Percentiles rank a stretch among this genome's conserved stretches.
Evolutionary conservation across 208 protist genomes (phyloP).

Genomic region (Trypanosoma theileri): DNA sequence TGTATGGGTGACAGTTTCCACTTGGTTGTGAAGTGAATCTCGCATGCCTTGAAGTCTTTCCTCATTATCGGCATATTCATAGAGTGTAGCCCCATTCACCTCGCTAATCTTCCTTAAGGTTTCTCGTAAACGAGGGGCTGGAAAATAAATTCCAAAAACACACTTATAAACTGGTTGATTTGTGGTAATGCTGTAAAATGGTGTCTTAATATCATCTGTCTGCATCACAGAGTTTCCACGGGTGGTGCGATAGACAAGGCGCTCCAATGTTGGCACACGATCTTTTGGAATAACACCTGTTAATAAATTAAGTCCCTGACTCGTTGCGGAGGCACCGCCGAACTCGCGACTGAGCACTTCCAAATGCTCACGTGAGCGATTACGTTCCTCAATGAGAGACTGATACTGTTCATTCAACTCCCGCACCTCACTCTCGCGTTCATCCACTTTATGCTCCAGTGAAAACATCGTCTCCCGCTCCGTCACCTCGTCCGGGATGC

Average conservation of each 20-base stretch:
- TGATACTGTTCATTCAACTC: constrained; percentile 91
- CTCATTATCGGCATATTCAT: constrained; percentile 92
- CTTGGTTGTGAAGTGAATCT: constrained; percentile 56
- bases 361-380: constrained; percentile 77
- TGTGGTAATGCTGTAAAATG: constrained; percentile 86
- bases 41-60: constrained; percentile 77
- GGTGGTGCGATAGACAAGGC: constrained; percentile 94
- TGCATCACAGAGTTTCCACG: constrained; percentile 97
- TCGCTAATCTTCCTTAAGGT: constrained; percentile 97
- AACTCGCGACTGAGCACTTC: constrained; percentile 78
- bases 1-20: constrained; percentile 76
- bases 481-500: constrained; percentile 36
- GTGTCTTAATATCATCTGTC: constrained; percentile 84
- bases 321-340: constrained; percentile 35
- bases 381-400: constrained; percentile 79
- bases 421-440: constrained; percentile 88
- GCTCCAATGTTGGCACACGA: constrained; percentile 88
- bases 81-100: constrained; percentile 93
- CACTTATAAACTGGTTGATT: constrained; percentile 88
- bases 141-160: constrained; percentile 98
- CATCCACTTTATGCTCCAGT: constrained; percentile 91
- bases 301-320: constrained; percentile 83
- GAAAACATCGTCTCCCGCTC: constrained; percentile 81
- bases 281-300: constrained; percentile 94
- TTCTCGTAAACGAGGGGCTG: constrained; percentile 85